These are phyloP conservation scores for Corchorus olitorius DNA, from an alignment of 345 rosid species.

Conservation along the genomic window DNA sequence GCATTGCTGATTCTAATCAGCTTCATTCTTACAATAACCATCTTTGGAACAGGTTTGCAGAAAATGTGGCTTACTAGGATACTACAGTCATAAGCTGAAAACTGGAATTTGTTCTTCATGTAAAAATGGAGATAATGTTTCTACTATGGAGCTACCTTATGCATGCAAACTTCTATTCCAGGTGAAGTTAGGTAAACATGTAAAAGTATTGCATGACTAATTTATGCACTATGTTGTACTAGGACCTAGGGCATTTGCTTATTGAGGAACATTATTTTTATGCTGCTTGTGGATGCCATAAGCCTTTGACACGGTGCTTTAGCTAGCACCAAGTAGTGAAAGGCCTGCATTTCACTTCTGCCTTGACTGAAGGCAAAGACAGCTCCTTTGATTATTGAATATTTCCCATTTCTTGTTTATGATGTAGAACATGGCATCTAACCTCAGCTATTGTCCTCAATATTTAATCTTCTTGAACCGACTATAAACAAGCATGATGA, in stretches of 20 bases:
- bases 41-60: constrained; percentile 67
- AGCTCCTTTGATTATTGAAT: neutral
- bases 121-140: constrained; percentile 75
- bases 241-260: neutral
- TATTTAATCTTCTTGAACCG: neutral
- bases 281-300: neutral
- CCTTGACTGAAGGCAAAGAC: neutral
- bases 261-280: neutral
- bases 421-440: neutral
- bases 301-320: no score
- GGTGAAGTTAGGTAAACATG: constrained; percentile 37
- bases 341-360: neutral
- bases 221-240: neutral
- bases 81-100: constrained; percentile 77
- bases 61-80: constrained; percentile 87
- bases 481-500: neutral
- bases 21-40: constrained; percentile 10
- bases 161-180: constrained; percentile 96
- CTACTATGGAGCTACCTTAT: constrained; percentile 84
- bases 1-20: constrained; percentile 6
- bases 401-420: neutral
- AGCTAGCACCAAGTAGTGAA: neutral
- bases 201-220: neutral
- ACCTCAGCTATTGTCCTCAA: neutral
- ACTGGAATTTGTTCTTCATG: constrained; percentile 76